These are phyloP conservation scores for Penicillium odoratum DNA, from an alignment of 495 filamentous ascomycete genomes.

Conservation along the genomic window DNA sequence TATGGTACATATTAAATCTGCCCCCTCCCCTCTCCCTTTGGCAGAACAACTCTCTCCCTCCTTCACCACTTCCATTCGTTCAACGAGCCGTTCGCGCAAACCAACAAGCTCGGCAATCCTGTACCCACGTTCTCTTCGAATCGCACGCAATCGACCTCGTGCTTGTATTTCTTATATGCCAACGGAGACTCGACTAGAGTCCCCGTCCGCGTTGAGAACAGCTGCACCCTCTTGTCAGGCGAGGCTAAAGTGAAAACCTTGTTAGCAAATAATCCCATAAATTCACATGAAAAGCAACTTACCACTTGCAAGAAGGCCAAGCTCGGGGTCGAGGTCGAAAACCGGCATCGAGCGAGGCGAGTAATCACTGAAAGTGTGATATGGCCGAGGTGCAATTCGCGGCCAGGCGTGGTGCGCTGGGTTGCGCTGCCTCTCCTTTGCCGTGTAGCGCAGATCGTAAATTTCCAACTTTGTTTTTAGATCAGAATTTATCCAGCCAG, in stretches of 20 bases:
- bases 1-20: too few relatives aligned
- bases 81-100: conserved; percentile 32
- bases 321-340: conserved; percentile 40
- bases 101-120: conserved; percentile 38
- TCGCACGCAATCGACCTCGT: conserved; percentile 33
- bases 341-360: conserved; percentile 21
- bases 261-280: background rate
- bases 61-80: conserved; percentile 44
- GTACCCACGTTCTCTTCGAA: conserved; percentile 35
- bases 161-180: conserved; percentile 27
- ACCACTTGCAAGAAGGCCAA: conserved; percentile 44
- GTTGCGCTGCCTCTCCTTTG: conserved; percentile 31
- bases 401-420: conserved; percentile 23
- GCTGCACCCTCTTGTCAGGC: conserved; percentile 34
- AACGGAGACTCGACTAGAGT: conserved; percentile 35
- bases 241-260: conserved; percentile 20
- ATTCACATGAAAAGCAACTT: conserved; percentile 6
- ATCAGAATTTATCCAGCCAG: background rate
- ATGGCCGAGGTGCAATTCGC: conserved; percentile 35
- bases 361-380: conserved; percentile 37
- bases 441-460: conserved; percentile 46
- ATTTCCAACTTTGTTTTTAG: conserved; percentile 32
- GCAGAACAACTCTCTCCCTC: too few relatives aligned
- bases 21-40: too few relatives aligned
- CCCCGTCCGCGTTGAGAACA: conserved; percentile 43